Percentiles rank a stretch among this genome's conserved stretches.
phyloP scores from a whole-genome alignment of 2,329 filamentous ascomycete genomes.

The Hymenoscyphus occultus region DNA sequence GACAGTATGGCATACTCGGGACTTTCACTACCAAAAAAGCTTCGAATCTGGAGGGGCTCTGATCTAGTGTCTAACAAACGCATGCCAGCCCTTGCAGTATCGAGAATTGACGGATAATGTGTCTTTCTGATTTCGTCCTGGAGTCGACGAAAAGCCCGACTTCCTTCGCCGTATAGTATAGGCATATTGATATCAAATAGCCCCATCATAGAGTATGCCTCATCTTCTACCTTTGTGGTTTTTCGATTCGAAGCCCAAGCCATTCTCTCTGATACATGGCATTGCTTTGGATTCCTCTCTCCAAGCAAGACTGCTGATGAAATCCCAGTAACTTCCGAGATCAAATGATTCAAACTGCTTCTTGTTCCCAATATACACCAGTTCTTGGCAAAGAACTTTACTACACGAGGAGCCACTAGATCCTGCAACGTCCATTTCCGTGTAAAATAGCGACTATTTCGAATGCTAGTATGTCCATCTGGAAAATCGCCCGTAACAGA shows the following conservation, averaged over 20 bases:
- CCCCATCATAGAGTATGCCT: slow-evolving; percentile 35
- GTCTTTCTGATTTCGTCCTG: slow-evolving; percentile 39
- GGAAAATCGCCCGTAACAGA: too few relatives aligned
- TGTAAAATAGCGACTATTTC: slow-evolving; percentile 6
- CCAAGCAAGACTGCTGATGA: background rate
- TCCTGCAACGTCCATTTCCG: slow-evolving; percentile 12
- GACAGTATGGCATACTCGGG: slow-evolving; percentile 18
- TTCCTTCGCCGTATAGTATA: slow-evolving; percentile 38
- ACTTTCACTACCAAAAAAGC: background rate
- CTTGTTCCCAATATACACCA: slow-evolving; percentile 2
- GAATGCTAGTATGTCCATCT: background rate
- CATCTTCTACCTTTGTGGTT: slow-evolving; percentile 32
- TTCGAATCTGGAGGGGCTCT: background rate
- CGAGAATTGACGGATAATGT: slow-evolving; percentile 38
- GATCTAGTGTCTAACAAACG: background rate
- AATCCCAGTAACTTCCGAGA: slow-evolving; percentile 6
- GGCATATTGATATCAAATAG: slow-evolving; percentile 39
- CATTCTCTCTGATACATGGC: slow-evolving; percentile 35
- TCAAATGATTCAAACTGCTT: background rate
- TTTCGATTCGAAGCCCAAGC: slow-evolving; percentile 37
- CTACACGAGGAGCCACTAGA: slow-evolving; percentile 5
- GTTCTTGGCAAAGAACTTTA: slow-evolving; percentile 10
- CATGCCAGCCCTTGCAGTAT: background rate
- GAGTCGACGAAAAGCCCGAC: slow-evolving; percentile 36
- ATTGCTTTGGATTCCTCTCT: slow-evolving; percentile 28